Evolutionary conservation across 2,329 filamentous ascomycete genomes (phyloP).

Genomic region (Pezicula carpinea): DNA sequence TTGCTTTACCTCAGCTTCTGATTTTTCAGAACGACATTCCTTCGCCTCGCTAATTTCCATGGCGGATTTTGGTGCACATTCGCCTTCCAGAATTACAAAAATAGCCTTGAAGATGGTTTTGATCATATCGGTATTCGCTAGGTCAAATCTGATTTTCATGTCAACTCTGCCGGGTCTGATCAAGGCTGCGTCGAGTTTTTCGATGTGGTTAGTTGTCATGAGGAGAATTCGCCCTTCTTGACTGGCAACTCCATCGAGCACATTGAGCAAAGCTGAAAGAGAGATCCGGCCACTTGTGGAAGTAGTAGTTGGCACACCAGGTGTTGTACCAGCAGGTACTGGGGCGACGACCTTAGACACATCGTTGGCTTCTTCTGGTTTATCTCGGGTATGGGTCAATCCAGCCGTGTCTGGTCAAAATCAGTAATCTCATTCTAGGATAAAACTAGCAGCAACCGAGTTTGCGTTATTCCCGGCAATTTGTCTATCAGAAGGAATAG

Average conservation of each 20-base stretch:
- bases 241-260: constrained; percentile 63
- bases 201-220: constrained; percentile 66
- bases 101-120: constrained; percentile 26
- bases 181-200: constrained; percentile 56
- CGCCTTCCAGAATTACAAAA: constrained; percentile 33
- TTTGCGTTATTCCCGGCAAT: no score
- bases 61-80: constrained; percentile 11
- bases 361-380: constrained; percentile 9
- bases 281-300: constrained; percentile 34
- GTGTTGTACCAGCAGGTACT: constrained; percentile 6
- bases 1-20: constrained; percentile 6
- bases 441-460: no score
- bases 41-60: constrained; percentile 3
- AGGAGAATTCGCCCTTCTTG: constrained; percentile 64
- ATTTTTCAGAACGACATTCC: not conserved
- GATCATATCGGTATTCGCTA: constrained; percentile 23
- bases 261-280: constrained; percentile 62
- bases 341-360: constrained; percentile 16
- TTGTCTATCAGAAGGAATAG: no score
- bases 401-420: constrained; percentile 56
- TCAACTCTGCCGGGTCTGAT: constrained; percentile 60
- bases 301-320: constrained; percentile 3
- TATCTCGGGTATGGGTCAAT: constrained; percentile 46
- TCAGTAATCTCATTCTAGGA: no score
- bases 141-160: constrained; percentile 49